These are phyloP conservation scores for Saccharomycopsis babjevae DNA, from an alignment of 805 yeast species.

Conservation along the genomic window DNA sequence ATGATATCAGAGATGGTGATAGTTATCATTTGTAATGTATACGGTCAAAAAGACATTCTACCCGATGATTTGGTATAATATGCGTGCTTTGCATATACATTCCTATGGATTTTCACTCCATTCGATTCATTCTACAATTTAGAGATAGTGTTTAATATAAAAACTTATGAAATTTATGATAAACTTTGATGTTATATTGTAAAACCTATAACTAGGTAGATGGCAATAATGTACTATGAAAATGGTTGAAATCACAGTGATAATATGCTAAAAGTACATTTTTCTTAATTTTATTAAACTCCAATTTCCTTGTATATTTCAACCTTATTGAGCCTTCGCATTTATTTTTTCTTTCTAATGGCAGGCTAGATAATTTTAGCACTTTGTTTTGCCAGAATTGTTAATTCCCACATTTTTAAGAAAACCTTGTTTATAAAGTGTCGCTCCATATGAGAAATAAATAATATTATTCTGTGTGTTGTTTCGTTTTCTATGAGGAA, in stretches of 20 bases:
- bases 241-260: background rate
- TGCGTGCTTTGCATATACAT: background rate
- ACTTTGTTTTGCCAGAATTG: no score
- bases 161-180: background rate
- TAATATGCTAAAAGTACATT: background rate
- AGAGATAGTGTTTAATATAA: background rate
- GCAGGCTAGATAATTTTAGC: no score
- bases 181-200: background rate
- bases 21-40: slow-evolving; percentile 9
- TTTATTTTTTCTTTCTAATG: no score
- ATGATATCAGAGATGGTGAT: slow-evolving; percentile 11
- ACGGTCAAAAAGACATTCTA: slow-evolving; percentile 15
- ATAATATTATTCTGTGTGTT: no score
- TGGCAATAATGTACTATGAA: background rate
- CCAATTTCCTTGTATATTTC: background rate
- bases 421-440: no score
- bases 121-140: background rate
- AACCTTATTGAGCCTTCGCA: no score
- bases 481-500: no score
- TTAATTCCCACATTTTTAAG: no score
- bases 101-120: no score
- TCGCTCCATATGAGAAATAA: no score
- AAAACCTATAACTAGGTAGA: background rate
- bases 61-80: background rate
- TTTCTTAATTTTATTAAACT: background rate